Evolutionary conservation across 1,284 basidiomycete species (phyloP).

Genomic region (Macrocystidia cucumis): DNA sequence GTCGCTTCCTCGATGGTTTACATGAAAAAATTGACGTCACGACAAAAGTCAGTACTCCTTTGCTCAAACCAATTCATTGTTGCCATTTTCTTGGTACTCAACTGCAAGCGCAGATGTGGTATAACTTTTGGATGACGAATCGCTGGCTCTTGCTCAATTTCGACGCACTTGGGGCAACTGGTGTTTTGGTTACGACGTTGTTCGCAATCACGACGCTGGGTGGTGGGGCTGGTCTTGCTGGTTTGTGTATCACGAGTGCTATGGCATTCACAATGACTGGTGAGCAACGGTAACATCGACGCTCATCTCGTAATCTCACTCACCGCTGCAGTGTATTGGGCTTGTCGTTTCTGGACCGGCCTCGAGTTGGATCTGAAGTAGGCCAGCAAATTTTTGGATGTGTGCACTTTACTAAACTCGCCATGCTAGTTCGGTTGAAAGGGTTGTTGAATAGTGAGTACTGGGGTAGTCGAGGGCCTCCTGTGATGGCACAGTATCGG

Average conservation of each 20-base stretch:
- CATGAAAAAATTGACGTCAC: slow-evolving; percentile 61
- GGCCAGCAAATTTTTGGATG: slow-evolving; percentile 19
- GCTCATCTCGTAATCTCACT: slow-evolving; percentile 1
- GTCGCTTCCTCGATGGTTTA: slow-evolving; percentile 68
- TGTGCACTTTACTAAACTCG: slow-evolving; percentile 3
- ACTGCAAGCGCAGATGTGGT: slow-evolving; percentile 53
- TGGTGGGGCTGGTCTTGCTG: slow-evolving; percentile 70
- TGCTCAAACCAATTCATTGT: neutral
- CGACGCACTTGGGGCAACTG: slow-evolving; percentile 58
- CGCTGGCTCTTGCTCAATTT: slow-evolving; percentile 74
- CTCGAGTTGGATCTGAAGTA: slow-evolving; percentile 65
- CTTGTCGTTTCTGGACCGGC: slow-evolving; percentile 53
- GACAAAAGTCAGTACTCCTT: slow-evolving; percentile 37
- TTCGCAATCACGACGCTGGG: slow-evolving; percentile 64
- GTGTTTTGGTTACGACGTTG: slow-evolving; percentile 63
- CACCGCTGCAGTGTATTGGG: slow-evolving; percentile 48
- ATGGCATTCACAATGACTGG: slow-evolving; percentile 38
- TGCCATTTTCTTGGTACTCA: too few species aligned
- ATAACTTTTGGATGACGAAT: slow-evolving; percentile 76
- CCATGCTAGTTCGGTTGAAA: slow-evolving; percentile 65
- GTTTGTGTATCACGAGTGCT: slow-evolving; percentile 75
- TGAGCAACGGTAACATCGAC: slow-evolving; percentile 11
- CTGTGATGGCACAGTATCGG: neutral
- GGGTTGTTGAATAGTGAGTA: slow-evolving; percentile 73
- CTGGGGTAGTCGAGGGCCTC: too few species aligned